Base-by-base conservation (phyloP, 768 basidiomycete genomes). In the Tylopilus intermedius region DNA sequence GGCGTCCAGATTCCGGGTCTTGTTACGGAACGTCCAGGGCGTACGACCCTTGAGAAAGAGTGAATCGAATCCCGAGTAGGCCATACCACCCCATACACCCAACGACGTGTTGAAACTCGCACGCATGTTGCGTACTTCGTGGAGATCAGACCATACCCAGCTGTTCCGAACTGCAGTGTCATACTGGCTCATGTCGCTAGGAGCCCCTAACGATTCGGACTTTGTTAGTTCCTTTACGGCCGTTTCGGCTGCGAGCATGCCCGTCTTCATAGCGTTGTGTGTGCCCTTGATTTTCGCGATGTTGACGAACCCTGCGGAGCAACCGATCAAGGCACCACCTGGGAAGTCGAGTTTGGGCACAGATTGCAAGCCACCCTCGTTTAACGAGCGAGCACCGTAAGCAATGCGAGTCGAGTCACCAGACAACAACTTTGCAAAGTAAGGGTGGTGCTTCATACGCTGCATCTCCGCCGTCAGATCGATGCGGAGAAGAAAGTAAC, bases 251-350 rank as follows among this genome's bases (percentile, higher is more conserved):
- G 94, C 95, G 18, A 98, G 76, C 88, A 97, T 97, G 27, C 96
- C 96, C 35, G 88, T 91, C 78, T 98, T 94, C 96, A 99, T 98
- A 3, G 95, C 94, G 54, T 94, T 98, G 67, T 98, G 96, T 0
- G 94, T 95, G 13, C 95, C 95, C 67, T 98, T 98, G 72, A 99
- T 98, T 72, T 96, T 98, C 13, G 94, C 88, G 10, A 96, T 80
- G 72, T 98, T 98, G 55, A 99, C 80, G 67, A 98, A 94, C 11
- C 95, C 95, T 1, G 94, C 96, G 0, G 92, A 87, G 71, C 94
- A 97, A 0, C 95, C 96, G 37, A 99, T 83, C 26, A 98, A 73
- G 1, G 94, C 95, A 2, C 95, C 95, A 2, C 96, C 94, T 0
- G 96, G 96, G 72, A 93, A 99, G 72, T 82, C 75, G 57, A 82